These are phyloP conservation scores for Acorus gramineus DNA, from an alignment of 106 monocot genomes.

Conservation along the genomic window DNA sequence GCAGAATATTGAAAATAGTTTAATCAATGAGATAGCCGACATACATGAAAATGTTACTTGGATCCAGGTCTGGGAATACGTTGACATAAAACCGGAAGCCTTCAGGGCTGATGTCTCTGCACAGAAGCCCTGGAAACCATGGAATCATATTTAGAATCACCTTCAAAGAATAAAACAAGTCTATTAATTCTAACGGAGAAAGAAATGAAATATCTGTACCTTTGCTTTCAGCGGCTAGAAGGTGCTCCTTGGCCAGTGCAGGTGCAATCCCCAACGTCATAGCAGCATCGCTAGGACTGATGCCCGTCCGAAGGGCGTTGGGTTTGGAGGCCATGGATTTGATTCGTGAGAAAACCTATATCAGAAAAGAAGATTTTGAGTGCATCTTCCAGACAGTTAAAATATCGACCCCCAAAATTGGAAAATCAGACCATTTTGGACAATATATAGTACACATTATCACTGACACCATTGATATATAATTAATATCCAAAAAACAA, in stretches of 20 bases:
- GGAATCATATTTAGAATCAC: not conserved
- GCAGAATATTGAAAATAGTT: no score
- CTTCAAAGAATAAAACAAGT: no score
- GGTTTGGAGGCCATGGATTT: conserved; percentile 52
- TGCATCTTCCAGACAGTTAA: no score
- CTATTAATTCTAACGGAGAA: not conserved
- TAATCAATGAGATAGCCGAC: not conserved
- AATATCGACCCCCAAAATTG: no score
- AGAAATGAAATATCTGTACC: conserved; percentile 20
- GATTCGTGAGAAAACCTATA: conserved; percentile 81
- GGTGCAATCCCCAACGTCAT: conserved; percentile 80
- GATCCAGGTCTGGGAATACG: conserved; percentile 77
- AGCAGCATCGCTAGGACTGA: conserved; percentile 91
- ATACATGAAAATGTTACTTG: conserved; percentile 51
- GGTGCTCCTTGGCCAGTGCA: conserved; percentile 90
- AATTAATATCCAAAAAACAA: no score
- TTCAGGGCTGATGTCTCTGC: conserved; percentile 92
- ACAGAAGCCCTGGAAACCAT: conserved; percentile 55
- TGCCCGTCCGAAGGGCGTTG: conserved; percentile 61
- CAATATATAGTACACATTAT: no score
- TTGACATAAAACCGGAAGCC: conserved; percentile 89
- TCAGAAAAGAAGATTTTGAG: no score
- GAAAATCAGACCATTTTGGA: no score
- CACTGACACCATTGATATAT: no score
- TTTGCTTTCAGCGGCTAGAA: conserved; percentile 75